These are phyloP conservation scores for Hippophae gyantsensis DNA, from an alignment of 306 rosid species.

Conservation along the genomic window DNA sequence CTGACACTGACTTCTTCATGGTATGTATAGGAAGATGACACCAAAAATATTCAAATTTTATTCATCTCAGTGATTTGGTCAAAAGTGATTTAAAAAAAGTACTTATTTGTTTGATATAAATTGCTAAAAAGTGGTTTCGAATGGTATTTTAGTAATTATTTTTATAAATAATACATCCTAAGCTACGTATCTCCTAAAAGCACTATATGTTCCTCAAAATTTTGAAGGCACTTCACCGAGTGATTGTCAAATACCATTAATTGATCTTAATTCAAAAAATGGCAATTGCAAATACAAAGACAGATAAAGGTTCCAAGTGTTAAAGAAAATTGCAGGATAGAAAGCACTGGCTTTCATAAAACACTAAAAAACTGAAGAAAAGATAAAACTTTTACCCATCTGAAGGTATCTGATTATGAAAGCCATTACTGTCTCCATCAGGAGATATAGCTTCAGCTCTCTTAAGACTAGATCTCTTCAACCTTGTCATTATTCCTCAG, in stretches of 20 bases:
- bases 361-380: conserved; percentile 1
- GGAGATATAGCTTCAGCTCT: conserved; percentile 12
- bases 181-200: too few species aligned
- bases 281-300: neutral
- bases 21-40: too few species aligned
- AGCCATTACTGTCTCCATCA: conserved; percentile 28
- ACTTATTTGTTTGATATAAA: too few species aligned
- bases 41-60: neutral
- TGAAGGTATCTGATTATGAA: conserved; percentile 42
- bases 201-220: too few species aligned
- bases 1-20: neutral
- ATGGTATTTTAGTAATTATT: too few species aligned
- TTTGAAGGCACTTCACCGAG: too few species aligned
- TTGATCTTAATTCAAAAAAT: too few species aligned
- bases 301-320: neutral
- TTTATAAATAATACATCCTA: too few species aligned
- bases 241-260: too few species aligned
- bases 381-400: conserved; percentile 44
- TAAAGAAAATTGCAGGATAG: too few species aligned
- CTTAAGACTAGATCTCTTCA: conserved; percentile 11
- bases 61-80: neutral
- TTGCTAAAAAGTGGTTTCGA: too few species aligned
- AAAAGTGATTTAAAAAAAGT: too few species aligned
- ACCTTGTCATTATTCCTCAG: conserved; percentile 39
- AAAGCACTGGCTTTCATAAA: neutral